Evolutionary conservation across 805 yeast species (phyloP).

Genomic region (Wickerhamomyces canadensis): DNA sequence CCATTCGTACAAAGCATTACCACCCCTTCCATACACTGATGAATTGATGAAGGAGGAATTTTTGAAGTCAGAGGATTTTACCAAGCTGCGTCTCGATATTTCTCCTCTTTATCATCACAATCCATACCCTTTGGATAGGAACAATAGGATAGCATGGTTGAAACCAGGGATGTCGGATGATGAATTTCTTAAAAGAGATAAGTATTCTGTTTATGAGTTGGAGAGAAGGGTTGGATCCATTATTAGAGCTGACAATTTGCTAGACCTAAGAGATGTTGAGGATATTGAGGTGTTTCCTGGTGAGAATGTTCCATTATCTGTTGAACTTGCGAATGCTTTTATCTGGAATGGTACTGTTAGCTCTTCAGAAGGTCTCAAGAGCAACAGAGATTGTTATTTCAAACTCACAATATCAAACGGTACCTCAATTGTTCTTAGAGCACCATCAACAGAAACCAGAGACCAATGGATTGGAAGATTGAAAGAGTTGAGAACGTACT

Average conservation of each 20-base stretch:
- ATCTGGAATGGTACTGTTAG: conserved; percentile 23
- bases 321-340: conserved; percentile 26
- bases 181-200: conserved; percentile 46
- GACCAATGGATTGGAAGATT: conserved; percentile 65
- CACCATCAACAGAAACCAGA: conserved; percentile 42
- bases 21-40: conserved; percentile 45
- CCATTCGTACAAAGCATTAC: conserved; percentile 48
- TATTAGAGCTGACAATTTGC: conserved; percentile 50
- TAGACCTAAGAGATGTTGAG: conserved; percentile 51
- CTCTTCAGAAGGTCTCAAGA: conserved; percentile 17
- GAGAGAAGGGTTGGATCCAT: conserved; percentile 56
- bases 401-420: conserved; percentile 46
- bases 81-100: conserved; percentile 17
- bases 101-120: conserved; percentile 41
- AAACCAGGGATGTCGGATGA: conserved; percentile 28
- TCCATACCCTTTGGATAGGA: conserved; percentile 47
- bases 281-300: conserved; percentile 31
- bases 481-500: conserved; percentile 41
- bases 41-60: conserved; percentile 22
- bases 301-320: conserved; percentile 18
- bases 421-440: conserved; percentile 43
- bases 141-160: conserved; percentile 62
- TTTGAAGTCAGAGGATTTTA: conserved; percentile 21
- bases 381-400: conserved; percentile 43
- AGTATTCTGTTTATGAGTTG: conserved; percentile 55